phyloP scores from a whole-genome alignment of 1,284 basidiomycete species.

The Malassezia arunalokei region DNA sequence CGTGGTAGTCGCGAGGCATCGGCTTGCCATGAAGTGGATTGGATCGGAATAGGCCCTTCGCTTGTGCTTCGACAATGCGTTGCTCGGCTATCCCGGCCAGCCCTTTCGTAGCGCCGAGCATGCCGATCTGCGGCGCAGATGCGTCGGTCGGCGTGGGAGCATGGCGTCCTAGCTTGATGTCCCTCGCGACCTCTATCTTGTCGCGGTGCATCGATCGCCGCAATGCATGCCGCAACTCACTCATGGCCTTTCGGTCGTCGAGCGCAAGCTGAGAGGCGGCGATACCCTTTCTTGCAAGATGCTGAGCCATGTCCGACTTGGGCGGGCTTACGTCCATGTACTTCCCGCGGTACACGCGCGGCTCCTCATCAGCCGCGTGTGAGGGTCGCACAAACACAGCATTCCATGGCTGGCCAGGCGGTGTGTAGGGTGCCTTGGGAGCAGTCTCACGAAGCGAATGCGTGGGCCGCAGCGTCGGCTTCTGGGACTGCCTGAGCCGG shows the following conservation, averaged over 20 bases:
- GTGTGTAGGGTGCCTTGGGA: slow-evolving; percentile 23
- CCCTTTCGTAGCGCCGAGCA: slow-evolving; percentile 19
- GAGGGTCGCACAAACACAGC: slow-evolving; percentile 31
- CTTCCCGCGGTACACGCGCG: background rate
- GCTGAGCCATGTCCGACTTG: slow-evolving; percentile 15
- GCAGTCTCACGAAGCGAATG: background rate
- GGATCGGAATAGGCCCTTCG: slow-evolving; percentile 60
- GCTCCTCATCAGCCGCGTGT: slow-evolving; percentile 13
- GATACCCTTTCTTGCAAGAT: slow-evolving; percentile 22
- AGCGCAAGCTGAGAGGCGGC: slow-evolving; percentile 21
- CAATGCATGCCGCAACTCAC: slow-evolving; percentile 1
- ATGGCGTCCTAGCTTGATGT: background rate
- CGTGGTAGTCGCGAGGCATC: slow-evolving; percentile 54
- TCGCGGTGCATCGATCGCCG: background rate
- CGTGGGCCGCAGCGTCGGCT: background rate
- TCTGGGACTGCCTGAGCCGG: slow-evolving; percentile 12
- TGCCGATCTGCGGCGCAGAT: background rate
- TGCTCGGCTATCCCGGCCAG: slow-evolving; percentile 35
- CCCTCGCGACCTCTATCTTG: background rate
- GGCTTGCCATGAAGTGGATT: slow-evolving; percentile 66
- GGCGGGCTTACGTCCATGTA: background rate
- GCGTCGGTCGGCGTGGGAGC: background rate
- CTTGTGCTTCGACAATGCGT: slow-evolving; percentile 54
- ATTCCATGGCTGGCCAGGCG: slow-evolving; percentile 30
- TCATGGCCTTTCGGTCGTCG: slow-evolving; percentile 50